phyloP scores from a whole-genome alignment of 805 yeast genomes.

The Wickerhamiella australiensis region DNA sequence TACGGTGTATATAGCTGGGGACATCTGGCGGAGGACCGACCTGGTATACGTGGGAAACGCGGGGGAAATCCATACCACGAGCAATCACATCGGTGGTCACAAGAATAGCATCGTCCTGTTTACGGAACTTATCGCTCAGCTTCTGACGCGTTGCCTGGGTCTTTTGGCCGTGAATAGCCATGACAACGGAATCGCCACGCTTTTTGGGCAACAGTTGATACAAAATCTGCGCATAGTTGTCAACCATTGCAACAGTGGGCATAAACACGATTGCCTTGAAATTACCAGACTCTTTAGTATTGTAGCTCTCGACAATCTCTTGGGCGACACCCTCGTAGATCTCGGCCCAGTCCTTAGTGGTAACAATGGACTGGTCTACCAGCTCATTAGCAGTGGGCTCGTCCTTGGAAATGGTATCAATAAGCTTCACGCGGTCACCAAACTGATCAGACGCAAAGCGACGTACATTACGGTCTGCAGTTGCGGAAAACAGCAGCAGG shows the following conservation, averaged over 20 bases:
- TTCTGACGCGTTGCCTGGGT: constrained; percentile 56
- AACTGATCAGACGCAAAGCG: constrained; percentile 45
- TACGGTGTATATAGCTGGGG: constrained; percentile 80
- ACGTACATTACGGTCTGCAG: constrained; percentile 59
- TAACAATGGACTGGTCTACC: constrained; percentile 54
- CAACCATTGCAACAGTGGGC: constrained; percentile 63
- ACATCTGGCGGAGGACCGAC: constrained; percentile 61
- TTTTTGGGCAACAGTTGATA: constrained; percentile 17
- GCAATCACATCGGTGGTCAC: constrained; percentile 91
- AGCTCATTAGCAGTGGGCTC: constrained; percentile 71
- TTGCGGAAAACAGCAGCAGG: constrained; percentile 76
- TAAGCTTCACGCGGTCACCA: constrained; percentile 28
- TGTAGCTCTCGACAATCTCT: constrained; percentile 35
- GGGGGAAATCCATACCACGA: constrained; percentile 91
- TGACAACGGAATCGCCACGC: constrained; percentile 11
- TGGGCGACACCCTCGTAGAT: constrained; percentile 43
- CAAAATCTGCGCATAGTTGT: constrained; percentile 40
- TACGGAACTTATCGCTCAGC: constrained; percentile 43
- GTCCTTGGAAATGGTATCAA: constrained; percentile 63
- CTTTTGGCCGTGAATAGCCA: constrained; percentile 56
- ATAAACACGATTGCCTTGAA: constrained; percentile 76
- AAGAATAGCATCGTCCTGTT: constrained; percentile 41
- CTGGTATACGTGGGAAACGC: constrained; percentile 76
- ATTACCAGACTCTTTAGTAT: constrained; percentile 17
- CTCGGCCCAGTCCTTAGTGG: constrained; percentile 44